Evolutionary conservation across 768 basidiomycete species (phyloP).

Genomic region (Russula abietina): DNA sequence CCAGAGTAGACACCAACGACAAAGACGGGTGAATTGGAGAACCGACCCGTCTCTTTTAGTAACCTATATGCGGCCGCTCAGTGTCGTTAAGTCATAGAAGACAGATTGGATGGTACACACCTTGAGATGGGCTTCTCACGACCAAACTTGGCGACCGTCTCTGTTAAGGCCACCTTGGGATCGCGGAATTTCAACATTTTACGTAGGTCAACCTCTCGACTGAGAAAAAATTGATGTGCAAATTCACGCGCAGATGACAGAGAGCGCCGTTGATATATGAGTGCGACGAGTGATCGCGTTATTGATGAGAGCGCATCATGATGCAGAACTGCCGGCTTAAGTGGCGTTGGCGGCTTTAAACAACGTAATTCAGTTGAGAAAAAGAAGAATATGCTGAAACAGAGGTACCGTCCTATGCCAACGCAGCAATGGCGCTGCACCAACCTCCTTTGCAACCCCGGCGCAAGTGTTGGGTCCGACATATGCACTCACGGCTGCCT

Average conservation of each 20-base stretch:
- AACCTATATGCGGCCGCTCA: slow-evolving; percentile 43
- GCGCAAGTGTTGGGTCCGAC: slow-evolving; percentile 83
- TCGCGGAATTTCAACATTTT: slow-evolving; percentile 75
- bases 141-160: slow-evolving; percentile 64
- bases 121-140: slow-evolving; percentile 64
- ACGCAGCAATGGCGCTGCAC: slow-evolving; percentile 66
- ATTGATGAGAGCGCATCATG: slow-evolving; percentile 87
- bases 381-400: background rate
- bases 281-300: slow-evolving; percentile 78
- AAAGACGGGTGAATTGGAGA: slow-evolving; percentile 84
- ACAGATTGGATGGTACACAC: slow-evolving; percentile 35
- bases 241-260: slow-evolving; percentile 83
- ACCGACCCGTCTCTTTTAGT: slow-evolving; percentile 88
- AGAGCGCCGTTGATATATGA: slow-evolving; percentile 84
- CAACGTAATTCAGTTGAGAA: background rate
- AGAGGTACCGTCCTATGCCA: slow-evolving; percentile 72
- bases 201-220: slow-evolving; percentile 75
- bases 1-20: slow-evolving; percentile 94
- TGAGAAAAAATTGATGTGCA: slow-evolving; percentile 83
- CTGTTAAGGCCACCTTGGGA: slow-evolving; percentile 69
- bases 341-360: slow-evolving; percentile 42
- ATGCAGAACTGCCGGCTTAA: slow-evolving; percentile 52
- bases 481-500: slow-evolving; percentile 87
- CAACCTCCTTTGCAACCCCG: slow-evolving; percentile 80
- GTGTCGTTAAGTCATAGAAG: background rate